These are phyloP conservation scores for Rhizopogon vulgaris DNA, from an alignment of 768 basidiomycete genomes.

Conservation along the genomic window DNA sequence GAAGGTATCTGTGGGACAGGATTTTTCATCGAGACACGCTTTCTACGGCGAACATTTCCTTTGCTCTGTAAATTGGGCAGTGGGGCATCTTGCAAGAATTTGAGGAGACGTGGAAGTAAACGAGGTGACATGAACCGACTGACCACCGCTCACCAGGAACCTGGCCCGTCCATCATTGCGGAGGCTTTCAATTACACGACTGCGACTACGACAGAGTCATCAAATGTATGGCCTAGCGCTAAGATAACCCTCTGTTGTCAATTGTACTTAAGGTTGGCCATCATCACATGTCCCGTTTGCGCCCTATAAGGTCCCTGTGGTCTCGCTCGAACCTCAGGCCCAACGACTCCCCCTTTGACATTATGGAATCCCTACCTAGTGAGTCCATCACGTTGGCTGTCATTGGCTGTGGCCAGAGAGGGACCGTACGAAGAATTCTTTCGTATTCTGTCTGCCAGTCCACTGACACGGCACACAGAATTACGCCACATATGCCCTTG, in stretches of 20 bases:
- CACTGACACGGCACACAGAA: conserved; percentile 28
- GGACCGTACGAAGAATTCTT: conserved; percentile 42
- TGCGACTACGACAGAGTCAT: background rate
- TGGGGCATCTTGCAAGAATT: conserved; percentile 29
- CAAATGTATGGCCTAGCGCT: background rate
- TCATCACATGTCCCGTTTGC: conserved; percentile 19
- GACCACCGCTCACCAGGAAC: background rate
- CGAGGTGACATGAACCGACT: conserved; percentile 47
- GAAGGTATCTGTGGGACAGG: conserved; percentile 34
- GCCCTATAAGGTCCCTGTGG: conserved; percentile 31
- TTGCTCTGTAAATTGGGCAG: conserved; percentile 14
- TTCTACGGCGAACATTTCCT: conserved; percentile 6
- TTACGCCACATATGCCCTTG: conserved; percentile 60
- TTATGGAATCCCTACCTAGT: conserved; percentile 5
- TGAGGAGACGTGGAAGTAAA: conserved; percentile 60
- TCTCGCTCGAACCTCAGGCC: conserved; percentile 22
- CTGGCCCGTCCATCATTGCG: background rate
- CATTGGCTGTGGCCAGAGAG: conserved; percentile 81
- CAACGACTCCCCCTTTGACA: conserved; percentile 14
- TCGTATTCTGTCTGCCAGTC: background rate
- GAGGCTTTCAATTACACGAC: background rate
- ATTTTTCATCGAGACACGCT: conserved; percentile 30
- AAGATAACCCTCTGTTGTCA: background rate
- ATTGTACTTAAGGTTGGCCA: background rate
- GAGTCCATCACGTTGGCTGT: conserved; percentile 65